Conservation (phyloP, 1,139 yeast genomes). For the Geotrichum australiense region DNA sequence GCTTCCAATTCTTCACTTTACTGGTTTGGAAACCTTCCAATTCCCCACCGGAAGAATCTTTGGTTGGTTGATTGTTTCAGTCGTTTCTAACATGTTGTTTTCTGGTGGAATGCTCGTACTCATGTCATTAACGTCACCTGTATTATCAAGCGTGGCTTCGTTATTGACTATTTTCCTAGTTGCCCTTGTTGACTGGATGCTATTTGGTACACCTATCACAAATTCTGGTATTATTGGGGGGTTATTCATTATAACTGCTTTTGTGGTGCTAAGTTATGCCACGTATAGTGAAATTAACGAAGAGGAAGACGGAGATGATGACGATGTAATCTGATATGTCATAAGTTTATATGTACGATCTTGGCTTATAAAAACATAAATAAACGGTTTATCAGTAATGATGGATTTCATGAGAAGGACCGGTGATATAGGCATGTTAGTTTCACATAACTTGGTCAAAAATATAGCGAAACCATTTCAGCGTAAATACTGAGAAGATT, state of each 20-base stretch:
- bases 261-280: conserved; percentile 59
- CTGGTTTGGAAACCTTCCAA: conserved; percentile 54
- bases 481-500: too few relatives aligned
- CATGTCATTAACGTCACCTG: conserved; percentile 83
- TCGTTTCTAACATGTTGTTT: conserved; percentile 58
- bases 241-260: conserved; percentile 49
- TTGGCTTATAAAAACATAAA: too few relatives aligned
- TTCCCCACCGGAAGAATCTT: conserved; percentile 43
- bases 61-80: conserved; percentile 40
- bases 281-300: conserved; percentile 66
- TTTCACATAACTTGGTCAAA: too few relatives aligned
- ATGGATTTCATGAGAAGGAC: too few relatives aligned
- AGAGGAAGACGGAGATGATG: conserved; percentile 40
- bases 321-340: too few relatives aligned
- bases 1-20: conserved; percentile 45
- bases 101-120: conserved; percentile 68
- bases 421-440: too few relatives aligned
- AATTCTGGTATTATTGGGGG: conserved; percentile 38
- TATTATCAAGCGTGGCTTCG: conserved; percentile 75
- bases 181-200: conserved; percentile 67
- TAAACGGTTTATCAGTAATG: too few relatives aligned
- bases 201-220: conserved; percentile 49
- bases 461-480: too few relatives aligned
- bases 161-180: conserved; percentile 72
- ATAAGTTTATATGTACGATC: too few relatives aligned